Conservation (phyloP, 768 basidiomycete genomes). For the Leucocoprinus sp. region DNA sequence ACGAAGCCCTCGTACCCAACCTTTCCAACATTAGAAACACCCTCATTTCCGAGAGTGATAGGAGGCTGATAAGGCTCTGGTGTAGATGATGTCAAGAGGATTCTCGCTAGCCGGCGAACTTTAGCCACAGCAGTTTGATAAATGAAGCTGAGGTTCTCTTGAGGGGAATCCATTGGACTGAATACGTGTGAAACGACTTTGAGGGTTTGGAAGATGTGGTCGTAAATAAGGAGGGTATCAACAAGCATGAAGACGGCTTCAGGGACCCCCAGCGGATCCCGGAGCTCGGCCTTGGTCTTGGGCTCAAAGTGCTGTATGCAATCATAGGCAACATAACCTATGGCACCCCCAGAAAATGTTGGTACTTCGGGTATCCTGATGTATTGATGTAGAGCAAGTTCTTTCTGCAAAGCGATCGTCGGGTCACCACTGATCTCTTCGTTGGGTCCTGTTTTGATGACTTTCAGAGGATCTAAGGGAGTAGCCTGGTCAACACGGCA, state of each 20-base stretch:
- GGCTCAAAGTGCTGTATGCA: conserved; percentile 97
- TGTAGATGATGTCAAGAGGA: conserved; percentile 41
- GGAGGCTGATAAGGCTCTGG: conserved; percentile 65
- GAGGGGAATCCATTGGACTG: conserved; percentile 60
- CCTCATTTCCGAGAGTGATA: conserved; percentile 55
- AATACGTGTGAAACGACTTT: conserved; percentile 97
- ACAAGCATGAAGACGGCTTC: conserved; percentile 96
- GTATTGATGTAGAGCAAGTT: conserved; percentile 81
- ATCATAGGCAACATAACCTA: conserved; percentile 96
- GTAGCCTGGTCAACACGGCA: not conserved
- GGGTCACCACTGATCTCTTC: conserved; percentile 87
- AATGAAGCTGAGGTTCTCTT: conserved; percentile 69
- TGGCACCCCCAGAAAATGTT: conserved; percentile 95
- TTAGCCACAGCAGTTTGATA: conserved; percentile 84
- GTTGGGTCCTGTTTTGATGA: conserved; percentile 80
- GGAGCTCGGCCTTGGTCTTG: conserved; percentile 67
- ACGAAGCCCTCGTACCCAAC: conserved; percentile 89
- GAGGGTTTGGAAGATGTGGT: conserved; percentile 91
- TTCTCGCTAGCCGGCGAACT: conserved; percentile 71
- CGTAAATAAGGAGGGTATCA: conserved; percentile 92
- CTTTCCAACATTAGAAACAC: conserved; percentile 88
- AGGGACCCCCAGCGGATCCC: conserved; percentile 81
- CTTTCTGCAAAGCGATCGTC: conserved; percentile 72
- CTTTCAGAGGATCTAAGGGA: conserved; percentile 81
- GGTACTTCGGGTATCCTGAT: conserved; percentile 87